Evolutionary conservation across 225 moss, liverwort and hornwort species (phyloP).

Genomic region (Bryoerythrophyllum caledonicum): DNA sequence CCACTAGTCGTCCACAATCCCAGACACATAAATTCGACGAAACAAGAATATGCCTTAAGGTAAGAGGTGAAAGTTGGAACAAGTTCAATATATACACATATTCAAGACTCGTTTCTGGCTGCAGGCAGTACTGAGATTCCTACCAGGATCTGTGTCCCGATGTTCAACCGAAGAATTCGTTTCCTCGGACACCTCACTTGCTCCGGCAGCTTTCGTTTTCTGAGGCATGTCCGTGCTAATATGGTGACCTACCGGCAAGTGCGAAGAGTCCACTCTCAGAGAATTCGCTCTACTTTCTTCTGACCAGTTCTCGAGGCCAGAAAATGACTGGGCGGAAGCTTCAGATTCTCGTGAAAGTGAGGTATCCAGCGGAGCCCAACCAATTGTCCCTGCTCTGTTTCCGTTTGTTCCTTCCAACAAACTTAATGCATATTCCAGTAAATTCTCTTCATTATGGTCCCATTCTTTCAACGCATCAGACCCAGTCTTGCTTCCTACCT

Average conservation of each 20-base stretch:
- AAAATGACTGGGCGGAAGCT: conserved; percentile 29
- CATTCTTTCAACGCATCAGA: conserved; percentile 55
- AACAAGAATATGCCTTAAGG: background rate
- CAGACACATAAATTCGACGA: background rate
- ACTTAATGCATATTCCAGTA: conserved; percentile 58
- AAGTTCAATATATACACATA: background rate
- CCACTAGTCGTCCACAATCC: background rate
- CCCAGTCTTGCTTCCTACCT: conserved; percentile 42
- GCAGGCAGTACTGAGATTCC: conserved; percentile 12
- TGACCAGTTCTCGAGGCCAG: conserved; percentile 25
- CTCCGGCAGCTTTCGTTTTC: conserved; percentile 19
- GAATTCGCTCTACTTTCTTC: conserved; percentile 32
- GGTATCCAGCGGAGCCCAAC: conserved; percentile 61
- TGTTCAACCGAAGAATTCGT: conserved; percentile 23
- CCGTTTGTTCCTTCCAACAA: conserved; percentile 51
- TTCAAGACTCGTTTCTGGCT: conserved; percentile 13
- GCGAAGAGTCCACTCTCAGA: conserved; percentile 23
- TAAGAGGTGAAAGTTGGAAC: background rate
- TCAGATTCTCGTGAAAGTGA: conserved; percentile 50
- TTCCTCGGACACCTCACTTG: conserved; percentile 26
- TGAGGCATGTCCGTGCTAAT: conserved; percentile 22
- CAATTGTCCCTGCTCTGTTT: conserved; percentile 39
- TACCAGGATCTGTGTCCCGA: conserved; percentile 37
- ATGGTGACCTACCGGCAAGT: conserved; percentile 16
- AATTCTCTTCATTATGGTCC: conserved; percentile 48